Base-by-base conservation (phyloP, 164 flowering plant genomes). In the Buxus sempervirens region DNA sequence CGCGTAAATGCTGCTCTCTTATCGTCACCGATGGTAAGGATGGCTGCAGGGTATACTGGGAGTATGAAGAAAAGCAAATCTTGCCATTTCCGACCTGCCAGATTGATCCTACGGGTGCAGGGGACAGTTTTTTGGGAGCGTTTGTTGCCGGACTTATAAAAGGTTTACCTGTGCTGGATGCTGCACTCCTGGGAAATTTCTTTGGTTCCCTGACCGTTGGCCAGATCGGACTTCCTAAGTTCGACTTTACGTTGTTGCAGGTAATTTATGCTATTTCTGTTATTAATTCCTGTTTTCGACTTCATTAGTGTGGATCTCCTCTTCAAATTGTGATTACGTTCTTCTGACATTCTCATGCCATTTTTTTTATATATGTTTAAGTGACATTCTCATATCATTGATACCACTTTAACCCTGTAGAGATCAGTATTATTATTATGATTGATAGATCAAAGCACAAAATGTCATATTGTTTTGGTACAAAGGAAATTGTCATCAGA, bases 51-150 rank as follows among this genome's bases (percentile, higher is more conserved):
- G 78, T 93, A 72, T 82, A 75, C 67, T 76, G 83, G 78, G 82
- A 73, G 41, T 90, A 85, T 27, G 87, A 72, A 26, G 91, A 86
- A 64, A 9, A 76, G 79, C 70, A 69, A 63, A 68, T 92, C 32
- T 74, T 79, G n/a, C 94, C 99, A 0, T 96, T 92, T 75, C 54
- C 66, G 42, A 75, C 93, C 0, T 77, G 78, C 13, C 93, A 96
- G 82, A 76, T 92, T 42, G 99, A 96, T 79, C 98, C 99, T 0
- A 92, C 99, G 0, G 99, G 99, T 8, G 99, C 99, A 0, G 99
- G 97, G 16, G 98, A 96, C 75, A 89, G 97, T 65, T 90, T 92
- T 58, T 61, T 95, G 13, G 99, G 93, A 36, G 99, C 95, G 14
- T 82, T 92, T 56, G 97, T 81, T 58, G 87, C 84, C 0, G 98